Evolutionary conservation across 208 protist genomes (phyloP).

Genomic region (Leishmania tropica): DNA sequence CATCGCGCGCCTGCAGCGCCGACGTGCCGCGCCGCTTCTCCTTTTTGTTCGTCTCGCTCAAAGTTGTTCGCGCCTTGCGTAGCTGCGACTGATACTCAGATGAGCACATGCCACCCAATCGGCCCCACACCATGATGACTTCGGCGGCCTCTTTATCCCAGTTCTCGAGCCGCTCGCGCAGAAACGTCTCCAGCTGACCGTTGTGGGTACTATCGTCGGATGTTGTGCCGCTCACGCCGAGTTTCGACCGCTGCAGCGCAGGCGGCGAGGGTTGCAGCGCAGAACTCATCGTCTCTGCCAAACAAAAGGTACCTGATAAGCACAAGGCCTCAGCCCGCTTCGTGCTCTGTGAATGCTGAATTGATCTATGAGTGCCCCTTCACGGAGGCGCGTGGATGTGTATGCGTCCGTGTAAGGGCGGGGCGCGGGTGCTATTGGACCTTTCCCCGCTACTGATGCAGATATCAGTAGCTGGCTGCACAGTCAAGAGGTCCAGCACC

Average conservation of each 20-base stretch:
- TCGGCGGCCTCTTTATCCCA: conserved; percentile 19
- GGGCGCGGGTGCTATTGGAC: background rate
- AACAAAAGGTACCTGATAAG: background rate
- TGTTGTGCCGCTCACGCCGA: background rate
- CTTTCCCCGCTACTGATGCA: background rate
- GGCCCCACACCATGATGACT: conserved; percentile 13
- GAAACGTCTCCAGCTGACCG: conserved; percentile 10
- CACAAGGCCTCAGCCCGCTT: background rate
- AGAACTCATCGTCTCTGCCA: background rate
- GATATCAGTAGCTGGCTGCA: background rate
- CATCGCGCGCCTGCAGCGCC: background rate
- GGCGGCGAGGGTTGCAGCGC: background rate
- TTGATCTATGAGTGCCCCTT: background rate
- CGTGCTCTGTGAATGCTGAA: background rate
- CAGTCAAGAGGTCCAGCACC: background rate
- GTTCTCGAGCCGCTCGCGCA: conserved; percentile 13
- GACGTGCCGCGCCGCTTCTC: background rate
- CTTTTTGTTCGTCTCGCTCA: background rate
- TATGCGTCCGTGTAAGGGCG: background rate
- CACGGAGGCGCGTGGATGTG: background rate
- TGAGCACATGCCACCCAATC: conserved; percentile 20
- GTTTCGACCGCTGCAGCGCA: background rate
- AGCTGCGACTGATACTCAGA: conserved; percentile 24
- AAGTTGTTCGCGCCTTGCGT: conserved; percentile 7
- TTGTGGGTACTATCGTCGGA: background rate